Evolutionary conservation across 2,329 filamentous ascomycete genomes (phyloP), one percentile per base, ranked within the genome.

Genomic region (Colletotrichum incanum): DNA sequence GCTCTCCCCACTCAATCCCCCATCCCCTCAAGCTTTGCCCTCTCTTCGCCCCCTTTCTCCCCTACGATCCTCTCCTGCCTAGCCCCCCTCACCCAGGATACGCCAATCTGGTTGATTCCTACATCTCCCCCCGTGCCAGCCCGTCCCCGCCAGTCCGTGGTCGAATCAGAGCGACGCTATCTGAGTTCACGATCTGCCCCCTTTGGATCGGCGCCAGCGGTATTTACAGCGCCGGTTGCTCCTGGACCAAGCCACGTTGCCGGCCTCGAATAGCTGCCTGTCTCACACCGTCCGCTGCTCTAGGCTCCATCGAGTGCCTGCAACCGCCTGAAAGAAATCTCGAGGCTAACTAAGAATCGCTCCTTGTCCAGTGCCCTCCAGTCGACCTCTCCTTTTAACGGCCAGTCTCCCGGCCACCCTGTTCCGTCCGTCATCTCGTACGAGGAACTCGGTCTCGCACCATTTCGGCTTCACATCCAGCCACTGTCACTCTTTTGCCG

Each of bases 401-500:
- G 79, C 80, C 82, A 82, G 81, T 80, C 83, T 81, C 82, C 83
- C 84, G 81, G 81, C 82, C 84, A 82, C 79, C 81, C n/a, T 39
- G 81, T 81, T 74, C 43, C 56, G 64, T 76, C 74, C 73, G 76
- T 77, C 75, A 65, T 76, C 75, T 76, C 78, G 76, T 74, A 76
- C 77, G 73, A 73, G 43, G 60, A 70, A 72, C 72, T 76, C 76
- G 77, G 75, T 77, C 78, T 76, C 80, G 74, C 83, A 84, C 85
- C 82, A 82, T 83, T 80, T 81, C 81, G 83, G 83, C 83, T 81
- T 81, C 80, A 76, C 80, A 82, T 81, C 82, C 83, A 84, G 84
- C 86, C 86, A 86, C 82, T 79, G 86, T 88, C 88, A 88, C 85
- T 90, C 87, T 82, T 90, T 90, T 85, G 77, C 60, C 75, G 76